Conservation (phyloP, 441 rosid species). For the Populus hybrid region DNA sequence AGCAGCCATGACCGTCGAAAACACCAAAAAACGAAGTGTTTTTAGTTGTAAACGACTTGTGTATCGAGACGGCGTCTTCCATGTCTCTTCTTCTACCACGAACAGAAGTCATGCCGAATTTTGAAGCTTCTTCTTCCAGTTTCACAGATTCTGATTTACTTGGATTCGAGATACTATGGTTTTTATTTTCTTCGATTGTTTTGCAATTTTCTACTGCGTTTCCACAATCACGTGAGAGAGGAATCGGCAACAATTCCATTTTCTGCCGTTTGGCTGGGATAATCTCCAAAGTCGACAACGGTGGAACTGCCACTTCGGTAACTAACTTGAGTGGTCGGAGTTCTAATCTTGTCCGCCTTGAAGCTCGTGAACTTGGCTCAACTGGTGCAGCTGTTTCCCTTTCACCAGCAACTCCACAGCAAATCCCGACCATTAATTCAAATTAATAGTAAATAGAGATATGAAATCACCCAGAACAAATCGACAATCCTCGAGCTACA, state of each 20-base stretch:
- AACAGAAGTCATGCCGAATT: slow-evolving; percentile 73
- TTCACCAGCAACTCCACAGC: slow-evolving; percentile 68
- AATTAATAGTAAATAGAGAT: neutral
- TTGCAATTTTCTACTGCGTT: slow-evolving; percentile 22
- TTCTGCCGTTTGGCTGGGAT: slow-evolving; percentile 38
- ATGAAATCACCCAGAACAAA: neutral
- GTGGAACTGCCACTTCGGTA: slow-evolving; percentile 35
- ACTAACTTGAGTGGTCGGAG: slow-evolving; percentile 49
- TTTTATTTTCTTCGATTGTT: neutral
- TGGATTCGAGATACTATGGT: neutral
- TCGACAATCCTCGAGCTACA: neutral
- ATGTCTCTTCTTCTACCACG: slow-evolving; percentile 87
- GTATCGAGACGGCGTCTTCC: slow-evolving; percentile 87
- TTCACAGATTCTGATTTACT: slow-evolving; percentile 8
- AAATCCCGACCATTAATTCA: slow-evolving; percentile 59
- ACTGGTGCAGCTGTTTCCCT: slow-evolving; percentile 42
- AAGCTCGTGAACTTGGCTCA: slow-evolving; percentile 44
- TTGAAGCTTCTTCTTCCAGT: slow-evolving; percentile 23
- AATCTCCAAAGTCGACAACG: slow-evolving; percentile 27
- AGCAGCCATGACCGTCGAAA: slow-evolving; percentile 96
- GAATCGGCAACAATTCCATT: slow-evolving; percentile 20
- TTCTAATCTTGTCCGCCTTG: slow-evolving; percentile 58
- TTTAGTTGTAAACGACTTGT: slow-evolving; percentile 30
- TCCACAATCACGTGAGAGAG: slow-evolving; percentile 8
- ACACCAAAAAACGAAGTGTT: slow-evolving; percentile 56